phyloP scores from a whole-genome alignment of 2,329 filamentous ascomycete species.

The Calonectria honghensis region DNA sequence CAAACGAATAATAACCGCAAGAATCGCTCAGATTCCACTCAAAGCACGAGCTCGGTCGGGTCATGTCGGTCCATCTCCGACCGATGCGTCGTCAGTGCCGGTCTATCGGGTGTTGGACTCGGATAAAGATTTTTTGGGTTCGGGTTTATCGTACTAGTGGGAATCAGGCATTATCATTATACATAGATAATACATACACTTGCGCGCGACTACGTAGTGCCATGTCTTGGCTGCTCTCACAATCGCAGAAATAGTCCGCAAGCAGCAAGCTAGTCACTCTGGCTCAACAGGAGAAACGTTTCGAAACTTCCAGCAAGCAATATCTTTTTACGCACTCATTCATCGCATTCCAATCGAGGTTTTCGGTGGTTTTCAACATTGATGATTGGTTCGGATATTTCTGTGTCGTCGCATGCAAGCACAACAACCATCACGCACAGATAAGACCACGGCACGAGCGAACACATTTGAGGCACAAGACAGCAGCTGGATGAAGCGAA shows the following conservation, averaged over 20 bases:
- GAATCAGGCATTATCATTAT: not conserved
- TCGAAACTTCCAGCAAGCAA: not conserved
- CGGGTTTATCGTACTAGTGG: slow-evolving; percentile 14
- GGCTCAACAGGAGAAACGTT: not conserved
- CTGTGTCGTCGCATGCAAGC: not conserved
- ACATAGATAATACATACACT: not conserved
- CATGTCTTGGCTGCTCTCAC: not conserved
- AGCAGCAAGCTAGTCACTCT: not conserved
- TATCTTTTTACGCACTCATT: not conserved
- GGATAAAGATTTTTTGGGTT: slow-evolving; percentile 16
- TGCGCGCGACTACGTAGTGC: not conserved
- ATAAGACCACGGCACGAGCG: not conserved
- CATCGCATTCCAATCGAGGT: not conserved
- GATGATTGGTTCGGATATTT: slow-evolving; percentile 22
- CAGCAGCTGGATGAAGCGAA: not conserved
- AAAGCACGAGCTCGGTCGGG: not conserved
- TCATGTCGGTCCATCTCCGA: slow-evolving; percentile 7
- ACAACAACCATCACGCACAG: not conserved
- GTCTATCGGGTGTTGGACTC: slow-evolving; percentile 14
- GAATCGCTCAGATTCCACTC: not conserved
- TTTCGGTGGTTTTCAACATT: slow-evolving; percentile 4
- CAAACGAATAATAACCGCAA: not conserved
- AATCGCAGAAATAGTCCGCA: not conserved
- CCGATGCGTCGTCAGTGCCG: slow-evolving; percentile 1
- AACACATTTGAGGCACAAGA: not conserved